phyloP scores from a whole-genome alignment of 1,139 yeast species.

The Saccharomycopsis hybrid region DNA sequence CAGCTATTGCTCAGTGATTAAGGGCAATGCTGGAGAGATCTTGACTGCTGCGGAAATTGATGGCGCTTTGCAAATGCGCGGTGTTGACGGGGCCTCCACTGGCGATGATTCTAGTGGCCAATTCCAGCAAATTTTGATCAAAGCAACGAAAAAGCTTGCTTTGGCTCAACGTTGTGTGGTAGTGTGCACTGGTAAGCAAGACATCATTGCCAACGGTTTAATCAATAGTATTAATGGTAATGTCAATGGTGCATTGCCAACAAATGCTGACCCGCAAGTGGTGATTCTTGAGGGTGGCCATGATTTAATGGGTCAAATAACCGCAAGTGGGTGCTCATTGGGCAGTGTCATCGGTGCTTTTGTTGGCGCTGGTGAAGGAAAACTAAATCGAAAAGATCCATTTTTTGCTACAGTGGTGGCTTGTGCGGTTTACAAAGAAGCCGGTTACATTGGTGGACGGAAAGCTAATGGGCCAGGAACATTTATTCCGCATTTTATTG shows the following conservation, averaged over 20 bases:
- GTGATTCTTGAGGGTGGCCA: constrained; percentile 48
- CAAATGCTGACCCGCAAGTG: constrained; percentile 22
- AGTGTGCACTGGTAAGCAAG: constrained; percentile 59
- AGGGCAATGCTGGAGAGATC: constrained; percentile 88
- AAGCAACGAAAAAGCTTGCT: constrained; percentile 50
- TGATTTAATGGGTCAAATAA: constrained; percentile 61
- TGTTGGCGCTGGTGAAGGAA: constrained; percentile 35
- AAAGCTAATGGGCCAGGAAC: constrained; percentile 41
- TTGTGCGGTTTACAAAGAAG: constrained; percentile 43
- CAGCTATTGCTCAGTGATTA: constrained; percentile 65
- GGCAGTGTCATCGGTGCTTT: constrained; percentile 68
- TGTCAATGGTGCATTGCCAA: too few relatives aligned
- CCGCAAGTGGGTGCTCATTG: constrained; percentile 85
- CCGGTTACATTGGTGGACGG: constrained; percentile 52
- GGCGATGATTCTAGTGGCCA: constrained; percentile 31
- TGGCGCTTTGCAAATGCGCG: constrained; percentile 45
- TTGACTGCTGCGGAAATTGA: constrained; percentile 38
- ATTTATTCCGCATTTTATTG: constrained; percentile 42
- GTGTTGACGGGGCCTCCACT: constrained; percentile 46
- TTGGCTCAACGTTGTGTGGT: constrained; percentile 35
- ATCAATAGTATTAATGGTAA: constrained; percentile 10
- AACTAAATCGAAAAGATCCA: constrained; percentile 36
- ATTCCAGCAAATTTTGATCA: constrained; percentile 27
- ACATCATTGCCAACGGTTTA: constrained; percentile 41
- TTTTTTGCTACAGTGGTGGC: constrained; percentile 52